Evolutionary conservation across 345 rosid species (phyloP).

Genomic region (Pseudoturritis turrita): DNA sequence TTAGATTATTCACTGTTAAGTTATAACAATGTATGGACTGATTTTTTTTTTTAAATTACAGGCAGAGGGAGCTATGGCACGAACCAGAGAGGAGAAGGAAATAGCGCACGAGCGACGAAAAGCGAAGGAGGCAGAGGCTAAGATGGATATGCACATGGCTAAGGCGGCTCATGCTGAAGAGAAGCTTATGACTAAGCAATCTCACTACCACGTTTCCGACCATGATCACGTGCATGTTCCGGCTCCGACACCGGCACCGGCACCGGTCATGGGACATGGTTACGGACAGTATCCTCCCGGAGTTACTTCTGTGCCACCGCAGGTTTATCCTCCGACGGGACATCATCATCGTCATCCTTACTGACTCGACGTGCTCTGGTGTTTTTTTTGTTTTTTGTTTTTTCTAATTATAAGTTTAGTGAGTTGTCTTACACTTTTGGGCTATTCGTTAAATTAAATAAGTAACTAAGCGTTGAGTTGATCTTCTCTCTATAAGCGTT

Average conservation of each 20-base stretch:
- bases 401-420: too few relatives aligned
- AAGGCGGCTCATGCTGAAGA: slow-evolving; percentile 50
- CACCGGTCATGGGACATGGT: slow-evolving; percentile 21
- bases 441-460: too few relatives aligned
- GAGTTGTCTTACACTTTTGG: too few relatives aligned
- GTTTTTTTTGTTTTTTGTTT: not conserved
- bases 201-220: slow-evolving; percentile 11
- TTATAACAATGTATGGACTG: too few relatives aligned
- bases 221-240: not conserved
- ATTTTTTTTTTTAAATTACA: too few relatives aligned
- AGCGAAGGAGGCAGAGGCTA: slow-evolving; percentile 63
- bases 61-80: slow-evolving; percentile 44
- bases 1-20: too few relatives aligned
- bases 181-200: slow-evolving; percentile 30
- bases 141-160: slow-evolving; percentile 64
- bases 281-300: not conserved
- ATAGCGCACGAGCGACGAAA: slow-evolving; percentile 49
- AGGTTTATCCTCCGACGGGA: not conserved
- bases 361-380: not conserved
- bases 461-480: too few relatives aligned
- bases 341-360: slow-evolving; percentile 4
- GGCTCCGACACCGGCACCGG: not conserved
- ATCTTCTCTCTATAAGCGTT: too few relatives aligned
- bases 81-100: slow-evolving; percentile 50
- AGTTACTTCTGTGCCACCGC: not conserved